phyloP scores from a whole-genome alignment of 805 yeast genomes.

The Teunomyces gatunensis region DNA sequence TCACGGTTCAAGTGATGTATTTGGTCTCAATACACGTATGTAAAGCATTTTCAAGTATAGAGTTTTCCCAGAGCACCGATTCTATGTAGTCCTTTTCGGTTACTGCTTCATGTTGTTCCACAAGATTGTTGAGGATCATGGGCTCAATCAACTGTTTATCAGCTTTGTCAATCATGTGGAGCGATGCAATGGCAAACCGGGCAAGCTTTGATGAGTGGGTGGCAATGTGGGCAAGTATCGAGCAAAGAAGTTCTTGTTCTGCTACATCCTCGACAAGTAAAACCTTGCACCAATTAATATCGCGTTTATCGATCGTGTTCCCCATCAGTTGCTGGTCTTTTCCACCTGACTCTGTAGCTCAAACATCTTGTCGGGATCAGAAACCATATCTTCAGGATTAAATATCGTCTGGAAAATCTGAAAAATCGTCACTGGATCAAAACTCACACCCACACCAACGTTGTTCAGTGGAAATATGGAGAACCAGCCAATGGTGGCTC shows the following conservation, averaged over 20 bases:
- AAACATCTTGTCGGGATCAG: slow-evolving; percentile 6
- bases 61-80: slow-evolving; percentile 23
- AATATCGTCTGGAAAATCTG: slow-evolving; percentile 13
- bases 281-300: slow-evolving; percentile 12
- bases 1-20: slow-evolving; percentile 42
- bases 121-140: neutral
- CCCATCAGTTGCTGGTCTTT: neutral
- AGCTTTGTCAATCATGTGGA: slow-evolving; percentile 11
- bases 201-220: slow-evolving; percentile 20
- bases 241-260: slow-evolving; percentile 16
- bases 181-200: slow-evolving; percentile 16
- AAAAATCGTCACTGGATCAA: slow-evolving; percentile 8
- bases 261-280: slow-evolving; percentile 13
- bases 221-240: slow-evolving; percentile 17
- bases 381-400: slow-evolving; percentile 15
- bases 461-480: slow-evolving; percentile 19
- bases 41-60: slow-evolving; percentile 15
- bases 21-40: slow-evolving; percentile 8
- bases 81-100: slow-evolving; percentile 13
- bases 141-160: no score
- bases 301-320: neutral
- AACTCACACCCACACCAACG: neutral
- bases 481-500: slow-evolving; percentile 22
- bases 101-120: no score
- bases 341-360: neutral